Percentiles rank a stretch among this genome's conserved stretches.
Conservation (phyloP, 345 rosid genomes). For the Geranium brycei region DNA sequence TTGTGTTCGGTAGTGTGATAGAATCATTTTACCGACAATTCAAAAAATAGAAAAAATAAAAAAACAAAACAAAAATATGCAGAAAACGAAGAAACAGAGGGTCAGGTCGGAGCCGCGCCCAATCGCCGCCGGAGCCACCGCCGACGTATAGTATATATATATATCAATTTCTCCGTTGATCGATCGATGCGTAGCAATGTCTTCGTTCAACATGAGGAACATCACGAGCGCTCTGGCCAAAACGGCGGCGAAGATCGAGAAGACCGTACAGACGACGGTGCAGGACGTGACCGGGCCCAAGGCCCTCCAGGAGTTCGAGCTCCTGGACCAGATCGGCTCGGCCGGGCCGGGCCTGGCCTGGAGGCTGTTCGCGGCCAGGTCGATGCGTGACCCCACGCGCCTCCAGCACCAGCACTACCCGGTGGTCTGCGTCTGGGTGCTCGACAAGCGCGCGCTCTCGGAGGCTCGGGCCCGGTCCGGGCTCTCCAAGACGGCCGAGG, state of each 20-base stretch:
- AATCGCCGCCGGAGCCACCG: too few species aligned
- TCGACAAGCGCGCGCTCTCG: conserved; percentile 68
- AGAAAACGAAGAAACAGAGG: too few species aligned
- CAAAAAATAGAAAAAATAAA: too few species aligned
- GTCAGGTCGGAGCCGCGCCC: too few species aligned
- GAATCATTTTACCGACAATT: too few species aligned
- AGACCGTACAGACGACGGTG: conserved; percentile 86
- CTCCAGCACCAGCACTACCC: conserved; percentile 61
- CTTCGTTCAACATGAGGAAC: conserved; percentile 72
- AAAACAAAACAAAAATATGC: too few species aligned
- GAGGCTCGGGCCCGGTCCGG: conserved; percentile 75
- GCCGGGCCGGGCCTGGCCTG: conserved; percentile 96
- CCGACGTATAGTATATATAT: too few species aligned
- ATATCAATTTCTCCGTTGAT: too few species aligned
- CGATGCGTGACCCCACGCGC: conserved; percentile 59
- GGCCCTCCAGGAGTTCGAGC: conserved; percentile 84
- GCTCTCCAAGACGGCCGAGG: conserved; percentile 74
- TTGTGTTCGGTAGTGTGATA: too few species aligned
- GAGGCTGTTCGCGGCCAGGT: conserved; percentile 70
- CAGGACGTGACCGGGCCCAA: conserved; percentile 97
- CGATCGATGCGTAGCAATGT: too few species aligned
- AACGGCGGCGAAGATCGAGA: conserved; percentile 91
- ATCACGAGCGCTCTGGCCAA: conserved; percentile 91
- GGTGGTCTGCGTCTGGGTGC: conserved; percentile 82
- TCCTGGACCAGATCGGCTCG: conserved; percentile 92